These are phyloP conservation scores for Penicillium nordicum DNA, from an alignment of 2,329 filamentous ascomycete species.

Conservation along the genomic window DNA sequence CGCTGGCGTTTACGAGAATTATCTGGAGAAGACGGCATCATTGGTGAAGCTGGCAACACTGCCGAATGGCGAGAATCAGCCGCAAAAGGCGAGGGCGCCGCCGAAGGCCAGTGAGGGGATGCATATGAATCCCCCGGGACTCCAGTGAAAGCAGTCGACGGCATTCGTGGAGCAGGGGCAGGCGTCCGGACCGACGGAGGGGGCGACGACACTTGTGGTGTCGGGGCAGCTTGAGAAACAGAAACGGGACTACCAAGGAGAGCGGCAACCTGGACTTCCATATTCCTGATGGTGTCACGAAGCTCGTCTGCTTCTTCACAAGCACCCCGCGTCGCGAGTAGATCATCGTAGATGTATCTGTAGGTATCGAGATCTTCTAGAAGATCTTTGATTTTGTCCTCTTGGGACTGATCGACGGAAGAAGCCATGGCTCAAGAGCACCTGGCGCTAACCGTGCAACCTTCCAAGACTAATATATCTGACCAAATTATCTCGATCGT, in stretches of 20 bases:
- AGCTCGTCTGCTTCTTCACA: slow-evolving; percentile 29
- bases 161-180: neutral
- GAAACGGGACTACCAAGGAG: slow-evolving; percentile 10
- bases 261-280: slow-evolving; percentile 25
- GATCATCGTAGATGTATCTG: slow-evolving; percentile 30
- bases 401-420: slow-evolving; percentile 17
- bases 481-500: neutral
- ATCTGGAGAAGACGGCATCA: neutral
- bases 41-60: neutral
- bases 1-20: slow-evolving; percentile 18
- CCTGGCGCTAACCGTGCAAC: neutral
- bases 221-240: neutral
- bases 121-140: slow-evolving; percentile 1
- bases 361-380: slow-evolving; percentile 34
- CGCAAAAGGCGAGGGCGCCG: slow-evolving; percentile 18
- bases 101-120: slow-evolving; percentile 14
- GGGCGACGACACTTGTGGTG: neutral
- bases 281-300: slow-evolving; percentile 20
- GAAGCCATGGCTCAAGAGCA: slow-evolving; percentile 6
- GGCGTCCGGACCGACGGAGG: neutral
- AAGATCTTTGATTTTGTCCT: slow-evolving; percentile 30
- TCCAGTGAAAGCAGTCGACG: neutral
- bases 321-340: slow-evolving; percentile 25
- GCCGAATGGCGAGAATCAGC: neutral
- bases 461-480: neutral